phyloP scores from a whole-genome alignment of 352 stramenopile species.

The Phytophthora citrophthora region DNA sequence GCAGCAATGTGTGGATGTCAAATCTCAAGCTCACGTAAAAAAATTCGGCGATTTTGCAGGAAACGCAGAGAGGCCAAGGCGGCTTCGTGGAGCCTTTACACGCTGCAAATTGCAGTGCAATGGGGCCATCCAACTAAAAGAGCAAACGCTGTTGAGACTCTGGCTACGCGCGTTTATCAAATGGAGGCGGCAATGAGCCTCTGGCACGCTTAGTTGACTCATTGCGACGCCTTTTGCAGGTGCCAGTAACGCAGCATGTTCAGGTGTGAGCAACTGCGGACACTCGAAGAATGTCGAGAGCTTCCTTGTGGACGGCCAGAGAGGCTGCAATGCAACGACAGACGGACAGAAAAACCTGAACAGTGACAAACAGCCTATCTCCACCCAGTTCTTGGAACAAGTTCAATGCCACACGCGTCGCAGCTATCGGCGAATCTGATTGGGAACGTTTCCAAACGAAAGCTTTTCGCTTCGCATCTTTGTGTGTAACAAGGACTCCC shows the following conservation, averaged over 20 bases:
- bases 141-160: background rate
- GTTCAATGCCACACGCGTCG: slow-evolving; percentile 10
- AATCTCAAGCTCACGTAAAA: slow-evolving; percentile 19
- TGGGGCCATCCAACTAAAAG: slow-evolving; percentile 6
- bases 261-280: slow-evolving; percentile 5
- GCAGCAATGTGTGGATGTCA: slow-evolving; percentile 10
- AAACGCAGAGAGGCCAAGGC: slow-evolving; percentile 19
- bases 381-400: slow-evolving; percentile 5
- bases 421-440: slow-evolving; percentile 2
- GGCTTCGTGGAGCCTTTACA: slow-evolving; percentile 22
- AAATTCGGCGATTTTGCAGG: slow-evolving; percentile 14
- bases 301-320: slow-evolving; percentile 11
- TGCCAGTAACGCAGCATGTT: slow-evolving; percentile 7
- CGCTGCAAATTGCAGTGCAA: background rate
- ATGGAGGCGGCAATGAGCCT: slow-evolving; percentile 3
- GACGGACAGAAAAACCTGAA: slow-evolving; percentile 19
- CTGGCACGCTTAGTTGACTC: background rate
- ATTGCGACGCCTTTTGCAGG: slow-evolving; percentile 3
- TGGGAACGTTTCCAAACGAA: slow-evolving; percentile 5
- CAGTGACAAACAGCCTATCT: slow-evolving; percentile 5
- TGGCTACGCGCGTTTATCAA: background rate
- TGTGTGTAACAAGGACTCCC: slow-evolving; percentile 14
- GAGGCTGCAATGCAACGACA: slow-evolving; percentile 31
- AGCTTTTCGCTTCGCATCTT: slow-evolving; percentile 8
- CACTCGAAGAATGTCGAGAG: slow-evolving; percentile 6